Evolutionary conservation across 805 yeast genomes (phyloP), one percentile per base, ranked within the genome.

Genomic region (Saturnispora saitoi): DNA sequence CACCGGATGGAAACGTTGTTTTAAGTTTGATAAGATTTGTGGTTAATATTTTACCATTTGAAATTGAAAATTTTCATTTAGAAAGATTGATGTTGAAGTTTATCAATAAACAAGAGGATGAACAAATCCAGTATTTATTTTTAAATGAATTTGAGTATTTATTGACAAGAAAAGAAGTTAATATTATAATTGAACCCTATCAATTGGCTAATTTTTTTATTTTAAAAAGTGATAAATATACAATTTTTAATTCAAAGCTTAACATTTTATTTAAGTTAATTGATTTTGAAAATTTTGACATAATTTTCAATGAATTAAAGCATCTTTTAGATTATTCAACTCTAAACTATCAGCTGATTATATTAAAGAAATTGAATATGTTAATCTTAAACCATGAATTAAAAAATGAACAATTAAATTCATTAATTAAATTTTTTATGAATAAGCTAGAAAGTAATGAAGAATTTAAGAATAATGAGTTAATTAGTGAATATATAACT

Each of bases 401-500:
- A 3, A 65, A 71, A 3, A 57, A 65, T 1, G 69, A 67, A n/a
- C 77, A 83, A 72, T 73, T 75, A 36, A 61, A 70, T 7, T 73
- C 67, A 51, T 72, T 83, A 3, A 71, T 86, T 54, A 74, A 71
- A 46, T 85, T 95, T 87, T 88, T 53, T 67, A 80, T 52, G 63
- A 37, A 19, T 37, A 37, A 37, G 12, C 12, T 37, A 22, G 29
- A 37, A 12, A 37, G 29, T 20, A 22, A 37, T 12, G 29, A 37
- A 12, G 41, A 37, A 12, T 54, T 53, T n/a, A 26, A 31, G 17
- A 36, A 58, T 51, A 61, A 61, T 4, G 62, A 45, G 7, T 47
- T 83, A 4, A 70, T 80, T 38, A 76, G 80, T 48, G 93, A 87
- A 56, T 71, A 83, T 45, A 72, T 90, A 4, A 78, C 86, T 6